phyloP scores from a whole-genome alignment of 2,329 filamentous ascomycete species.

The Colletotrichum coccodes region DNA sequence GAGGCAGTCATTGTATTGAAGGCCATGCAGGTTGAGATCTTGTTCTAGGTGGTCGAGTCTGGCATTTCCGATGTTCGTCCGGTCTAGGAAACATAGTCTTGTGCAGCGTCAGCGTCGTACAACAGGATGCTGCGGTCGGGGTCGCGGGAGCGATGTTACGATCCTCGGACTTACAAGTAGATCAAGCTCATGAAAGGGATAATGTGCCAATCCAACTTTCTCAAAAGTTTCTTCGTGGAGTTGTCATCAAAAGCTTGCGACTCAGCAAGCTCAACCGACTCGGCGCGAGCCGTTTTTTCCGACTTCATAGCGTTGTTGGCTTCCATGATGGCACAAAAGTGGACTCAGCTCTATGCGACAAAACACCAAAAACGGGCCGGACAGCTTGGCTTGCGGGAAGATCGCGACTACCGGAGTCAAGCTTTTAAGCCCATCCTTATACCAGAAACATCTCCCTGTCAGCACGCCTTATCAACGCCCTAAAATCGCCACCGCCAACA shows the following conservation, averaged over 20 bases:
- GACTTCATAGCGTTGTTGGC: background rate
- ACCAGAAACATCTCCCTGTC: conserved; percentile 3
- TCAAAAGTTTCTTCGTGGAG: conserved; percentile 53
- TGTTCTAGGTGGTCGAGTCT: conserved; percentile 32
- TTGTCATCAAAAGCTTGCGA: conserved; percentile 35
- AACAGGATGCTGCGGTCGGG: conserved; percentile 51
- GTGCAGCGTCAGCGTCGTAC: conserved; percentile 46
- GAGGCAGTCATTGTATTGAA: conserved; percentile 36
- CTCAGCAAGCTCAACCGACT: conserved; percentile 21
- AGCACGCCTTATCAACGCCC: conserved; percentile 21
- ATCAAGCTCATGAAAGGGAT: conserved; percentile 65
- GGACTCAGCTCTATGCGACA: background rate
- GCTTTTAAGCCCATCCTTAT: conserved; percentile 19
- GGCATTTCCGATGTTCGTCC: conserved; percentile 32
- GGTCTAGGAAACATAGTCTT: conserved; percentile 42
- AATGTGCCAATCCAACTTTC: conserved; percentile 60
- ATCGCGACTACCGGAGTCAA: conserved; percentile 14
- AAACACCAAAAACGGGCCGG: background rate
- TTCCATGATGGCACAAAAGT: background rate
- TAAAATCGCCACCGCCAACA: conserved; percentile 8
- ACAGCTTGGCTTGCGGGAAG: background rate
- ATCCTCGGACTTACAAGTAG: conserved; percentile 51
- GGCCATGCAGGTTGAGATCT: conserved; percentile 21
- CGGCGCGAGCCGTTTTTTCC: conserved; percentile 15
- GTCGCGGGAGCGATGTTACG: background rate